These are phyloP conservation scores for Agapanthus africanus DNA, from an alignment of 106 monocot genomes.

Conservation along the genomic window DNA sequence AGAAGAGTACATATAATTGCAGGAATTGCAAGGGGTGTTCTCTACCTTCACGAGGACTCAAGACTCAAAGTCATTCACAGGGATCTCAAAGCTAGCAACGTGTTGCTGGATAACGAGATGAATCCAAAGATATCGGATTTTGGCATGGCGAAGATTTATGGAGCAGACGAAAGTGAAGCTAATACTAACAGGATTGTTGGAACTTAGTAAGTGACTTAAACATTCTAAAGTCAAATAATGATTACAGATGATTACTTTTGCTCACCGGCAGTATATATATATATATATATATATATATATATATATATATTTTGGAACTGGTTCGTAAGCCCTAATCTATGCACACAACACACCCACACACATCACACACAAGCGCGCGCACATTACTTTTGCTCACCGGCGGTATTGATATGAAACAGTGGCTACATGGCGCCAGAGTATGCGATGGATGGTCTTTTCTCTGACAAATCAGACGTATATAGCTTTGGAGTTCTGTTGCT, in stretches of 20 bases:
- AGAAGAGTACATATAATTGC: constrained; percentile 31
- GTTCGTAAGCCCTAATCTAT: no score
- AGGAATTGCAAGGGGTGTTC: constrained; percentile 34
- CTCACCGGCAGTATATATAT: no score
- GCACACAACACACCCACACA: no score
- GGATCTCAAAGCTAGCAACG: no score
- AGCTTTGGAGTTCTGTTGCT: constrained; percentile 7
- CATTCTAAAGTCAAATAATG: neutral
- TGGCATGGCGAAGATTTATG: constrained; percentile 47
- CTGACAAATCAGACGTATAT: constrained; percentile 1
- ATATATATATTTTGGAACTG: no score
- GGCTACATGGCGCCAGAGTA: constrained; percentile 43
- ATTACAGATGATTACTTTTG: no score
- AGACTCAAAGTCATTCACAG: no score
- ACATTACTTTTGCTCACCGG: neutral
- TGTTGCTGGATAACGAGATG: no score
- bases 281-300: no score
- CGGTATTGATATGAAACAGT: constrained; percentile 19
- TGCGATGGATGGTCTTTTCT: constrained; percentile 1
- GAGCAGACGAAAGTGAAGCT: constrained; percentile 11
- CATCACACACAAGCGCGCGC: no score
- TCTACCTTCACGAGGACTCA: constrained; percentile 53
- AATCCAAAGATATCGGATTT: no score
- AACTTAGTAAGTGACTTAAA: constrained; percentile 24
- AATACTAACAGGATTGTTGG: constrained; percentile 32